phyloP scores from a whole-genome alignment of 305 asterid genomes.

The Andrographis paniculata region DNA sequence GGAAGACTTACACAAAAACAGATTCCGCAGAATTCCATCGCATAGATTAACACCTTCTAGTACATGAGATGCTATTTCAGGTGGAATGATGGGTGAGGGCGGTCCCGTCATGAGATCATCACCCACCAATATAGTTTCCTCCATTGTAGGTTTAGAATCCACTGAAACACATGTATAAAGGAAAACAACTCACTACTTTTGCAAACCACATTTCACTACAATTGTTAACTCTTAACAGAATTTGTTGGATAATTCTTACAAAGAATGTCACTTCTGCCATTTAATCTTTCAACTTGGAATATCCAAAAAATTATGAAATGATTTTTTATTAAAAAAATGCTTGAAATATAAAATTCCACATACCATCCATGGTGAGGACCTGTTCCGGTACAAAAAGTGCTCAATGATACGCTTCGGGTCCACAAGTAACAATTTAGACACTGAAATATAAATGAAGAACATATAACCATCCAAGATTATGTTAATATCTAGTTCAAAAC shows the following conservation, averaged over 20 bases:
- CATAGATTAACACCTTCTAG: slow-evolving; percentile 89
- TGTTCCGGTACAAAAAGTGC: slow-evolving; percentile 23
- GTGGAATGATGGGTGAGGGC: slow-evolving; percentile 87
- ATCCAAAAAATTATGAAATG: not conserved
- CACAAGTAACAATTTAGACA: not conserved
- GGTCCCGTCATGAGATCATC: slow-evolving; percentile 98
- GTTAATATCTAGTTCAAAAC: not conserved
- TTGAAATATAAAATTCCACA: slow-evolving; percentile 8
- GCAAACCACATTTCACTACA: not conserved
- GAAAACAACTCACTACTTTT: not conserved
- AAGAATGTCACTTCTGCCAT: not conserved
- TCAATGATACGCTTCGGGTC: slow-evolving; percentile 31
- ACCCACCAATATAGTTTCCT: slow-evolving; percentile 94
- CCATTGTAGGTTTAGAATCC: slow-evolving; percentile 86
- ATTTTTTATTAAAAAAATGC: not conserved
- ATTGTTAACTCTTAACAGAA: not conserved
- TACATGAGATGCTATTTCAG: slow-evolving; percentile 92
- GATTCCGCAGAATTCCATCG: slow-evolving; percentile 86
- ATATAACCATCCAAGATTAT: not conserved
- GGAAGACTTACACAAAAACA: slow-evolving; percentile 56
- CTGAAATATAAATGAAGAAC: slow-evolving; percentile 2
- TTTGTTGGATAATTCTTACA: slow-evolving; percentile 1
- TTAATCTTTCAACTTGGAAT: too few species aligned
- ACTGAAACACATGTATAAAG: slow-evolving; percentile 27
- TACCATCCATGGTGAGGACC: slow-evolving; percentile 56